Evolutionary conservation across 2,329 filamentous ascomycete species (phyloP).

Genomic region (Ophiosphaerella narmari): DNA sequence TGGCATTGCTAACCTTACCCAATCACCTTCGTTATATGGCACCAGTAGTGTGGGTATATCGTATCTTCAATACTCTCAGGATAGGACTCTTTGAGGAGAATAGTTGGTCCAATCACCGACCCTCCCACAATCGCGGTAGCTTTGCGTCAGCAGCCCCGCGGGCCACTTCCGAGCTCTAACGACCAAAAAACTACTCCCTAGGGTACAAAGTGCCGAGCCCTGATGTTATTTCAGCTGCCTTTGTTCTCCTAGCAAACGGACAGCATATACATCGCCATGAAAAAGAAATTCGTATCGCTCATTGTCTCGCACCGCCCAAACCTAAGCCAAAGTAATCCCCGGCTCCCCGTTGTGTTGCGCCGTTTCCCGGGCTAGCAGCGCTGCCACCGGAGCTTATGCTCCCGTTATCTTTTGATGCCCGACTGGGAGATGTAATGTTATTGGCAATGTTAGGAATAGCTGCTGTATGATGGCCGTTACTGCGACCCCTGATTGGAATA

Average conservation of each 20-base stretch:
- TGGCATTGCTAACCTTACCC: not conserved
- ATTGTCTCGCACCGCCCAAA: slow-evolving; percentile 6
- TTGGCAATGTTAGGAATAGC: slow-evolving; percentile 5
- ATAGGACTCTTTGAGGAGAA: not conserved
- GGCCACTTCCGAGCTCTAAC: not conserved
- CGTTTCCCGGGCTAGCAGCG: slow-evolving; percentile 15
- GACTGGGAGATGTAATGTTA: slow-evolving; percentile 1
- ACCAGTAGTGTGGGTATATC: no score
- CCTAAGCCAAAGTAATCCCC: slow-evolving; percentile 31
- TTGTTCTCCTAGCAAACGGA: not conserved
- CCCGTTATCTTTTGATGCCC: slow-evolving; percentile 18
- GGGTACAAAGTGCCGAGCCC: not conserved
- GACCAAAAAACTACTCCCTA: not conserved
- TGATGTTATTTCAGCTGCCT: not conserved
- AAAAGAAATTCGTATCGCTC: not conserved
- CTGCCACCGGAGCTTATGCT: slow-evolving; percentile 21
- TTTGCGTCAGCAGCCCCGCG: slow-evolving; percentile 17
- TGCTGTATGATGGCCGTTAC: slow-evolving; percentile 17
- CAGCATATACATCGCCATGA: not conserved
- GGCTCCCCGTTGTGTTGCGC: slow-evolving; percentile 8
- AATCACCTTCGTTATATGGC: no score
- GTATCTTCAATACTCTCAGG: not conserved
- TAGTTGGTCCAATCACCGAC: slow-evolving; percentile 4
- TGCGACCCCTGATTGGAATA: slow-evolving; percentile 30
- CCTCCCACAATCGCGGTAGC: not conserved